phyloP scores from a whole-genome alignment of 2,329 filamentous ascomycete genomes.

The Tolypocladium ophioglossoides region DNA sequence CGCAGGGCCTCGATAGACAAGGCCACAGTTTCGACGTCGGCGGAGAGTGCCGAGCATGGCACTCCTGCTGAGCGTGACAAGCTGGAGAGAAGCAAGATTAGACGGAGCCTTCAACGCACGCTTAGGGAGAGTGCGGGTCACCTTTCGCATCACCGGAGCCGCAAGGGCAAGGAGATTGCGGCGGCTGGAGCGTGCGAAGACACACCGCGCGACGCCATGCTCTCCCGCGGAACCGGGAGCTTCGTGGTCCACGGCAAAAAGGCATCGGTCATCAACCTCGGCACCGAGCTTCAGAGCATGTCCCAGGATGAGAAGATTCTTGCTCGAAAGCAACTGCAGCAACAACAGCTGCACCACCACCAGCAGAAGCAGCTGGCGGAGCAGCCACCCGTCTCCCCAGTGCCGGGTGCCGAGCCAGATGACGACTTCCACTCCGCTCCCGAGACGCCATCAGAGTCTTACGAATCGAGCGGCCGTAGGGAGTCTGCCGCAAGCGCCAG shows the following conservation, averaged over 20 bases:
- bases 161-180: slow-evolving; percentile 57
- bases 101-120: slow-evolving; percentile 81
- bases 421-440: slow-evolving; percentile 45
- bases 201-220: slow-evolving; percentile 47
- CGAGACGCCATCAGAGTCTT: slow-evolving; percentile 29
- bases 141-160: slow-evolving; percentile 58
- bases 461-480: slow-evolving; percentile 39
- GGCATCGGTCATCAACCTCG: slow-evolving; percentile 93
- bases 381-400: slow-evolving; percentile 22
- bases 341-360: neutral
- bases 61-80: slow-evolving; percentile 34
- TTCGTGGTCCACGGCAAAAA: slow-evolving; percentile 98
- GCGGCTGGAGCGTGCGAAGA: slow-evolving; percentile 22
- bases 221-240: slow-evolving; percentile 71
- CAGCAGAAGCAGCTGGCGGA: slow-evolving; percentile 27
- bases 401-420: slow-evolving; percentile 22
- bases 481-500: slow-evolving; percentile 54
- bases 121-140: slow-evolving; percentile 68
- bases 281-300: slow-evolving; percentile 76
- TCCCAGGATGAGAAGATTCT: slow-evolving; percentile 62
- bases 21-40: slow-evolving; percentile 23
- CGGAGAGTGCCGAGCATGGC: slow-evolving; percentile 19
- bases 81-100: slow-evolving; percentile 56
- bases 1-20: slow-evolving; percentile 20
- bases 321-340: slow-evolving; percentile 38